Conservation (phyloP, 2,329 filamentous ascomycete genomes). For the Sclerotinia borealis region DNA sequence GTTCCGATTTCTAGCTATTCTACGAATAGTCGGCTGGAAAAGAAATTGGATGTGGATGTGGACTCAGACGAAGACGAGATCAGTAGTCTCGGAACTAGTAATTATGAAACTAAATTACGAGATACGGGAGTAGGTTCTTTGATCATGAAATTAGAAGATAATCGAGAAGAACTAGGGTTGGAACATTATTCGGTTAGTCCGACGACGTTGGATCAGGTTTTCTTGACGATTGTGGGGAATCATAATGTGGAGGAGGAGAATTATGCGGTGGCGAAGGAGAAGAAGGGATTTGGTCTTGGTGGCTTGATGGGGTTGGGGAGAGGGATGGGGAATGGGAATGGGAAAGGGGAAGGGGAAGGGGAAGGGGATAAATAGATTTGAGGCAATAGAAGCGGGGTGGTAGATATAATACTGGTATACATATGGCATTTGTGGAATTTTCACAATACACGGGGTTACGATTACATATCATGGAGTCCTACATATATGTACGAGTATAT, state of each 20-base stretch:
- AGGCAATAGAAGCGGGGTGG: too few relatives aligned
- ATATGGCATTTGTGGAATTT: too few relatives aligned
- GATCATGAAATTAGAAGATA: conserved; percentile 67
- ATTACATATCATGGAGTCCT: too few relatives aligned
- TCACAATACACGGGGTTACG: too few relatives aligned
- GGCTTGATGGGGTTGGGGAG: neutral
- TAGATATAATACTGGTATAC: too few relatives aligned
- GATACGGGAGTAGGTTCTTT: conserved; percentile 51
- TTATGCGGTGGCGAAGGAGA: conserved; percentile 32
- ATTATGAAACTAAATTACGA: conserved; percentile 7
- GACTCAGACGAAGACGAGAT: conserved; percentile 21
- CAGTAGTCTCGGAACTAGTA: conserved; percentile 13
- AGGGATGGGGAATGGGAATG: neutral
- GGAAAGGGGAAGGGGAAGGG: too few relatives aligned
- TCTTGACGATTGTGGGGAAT: conserved; percentile 74
- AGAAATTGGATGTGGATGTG: neutral
- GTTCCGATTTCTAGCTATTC: conserved; percentile 46
- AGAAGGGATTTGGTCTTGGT: neutral
- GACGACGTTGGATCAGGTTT: conserved; percentile 86
- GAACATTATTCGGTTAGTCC: conserved; percentile 84
- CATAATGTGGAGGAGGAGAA: conserved; percentile 75
- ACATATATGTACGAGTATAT: too few relatives aligned
- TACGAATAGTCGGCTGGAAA: conserved; percentile 33
- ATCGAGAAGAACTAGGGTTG: conserved; percentile 62
- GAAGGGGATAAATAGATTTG: too few relatives aligned